phyloP scores from a whole-genome alignment of 164 flowering plant species.

The Kingdonia uniflora region DNA sequence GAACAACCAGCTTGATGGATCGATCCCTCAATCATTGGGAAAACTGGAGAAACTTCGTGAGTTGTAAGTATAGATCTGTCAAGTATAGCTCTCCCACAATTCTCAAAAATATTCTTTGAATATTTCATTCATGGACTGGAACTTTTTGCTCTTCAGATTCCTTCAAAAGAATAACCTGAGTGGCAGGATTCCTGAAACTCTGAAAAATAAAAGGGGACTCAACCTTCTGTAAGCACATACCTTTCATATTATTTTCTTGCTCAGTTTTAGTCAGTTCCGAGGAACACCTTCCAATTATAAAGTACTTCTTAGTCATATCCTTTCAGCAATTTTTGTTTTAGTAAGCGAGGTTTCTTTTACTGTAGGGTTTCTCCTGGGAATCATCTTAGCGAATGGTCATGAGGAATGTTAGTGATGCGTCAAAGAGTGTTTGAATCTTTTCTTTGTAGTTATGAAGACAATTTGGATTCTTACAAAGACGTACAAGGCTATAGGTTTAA shows the following conservation, averaged over 20 bases:
- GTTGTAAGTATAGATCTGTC: constrained; percentile 33
- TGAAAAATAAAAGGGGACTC: constrained; percentile 23
- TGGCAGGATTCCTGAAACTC: constrained; percentile 27
- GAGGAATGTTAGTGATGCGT: too few relatives aligned
- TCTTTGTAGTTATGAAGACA: too few relatives aligned
- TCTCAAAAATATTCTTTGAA: background rate
- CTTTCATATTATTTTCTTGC: background rate
- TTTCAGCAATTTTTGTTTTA: background rate
- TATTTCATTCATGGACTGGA: background rate
- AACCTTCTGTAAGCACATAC: constrained; percentile 29
- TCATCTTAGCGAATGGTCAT: background rate
- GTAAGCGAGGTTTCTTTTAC: too few relatives aligned
- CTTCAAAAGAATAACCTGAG: constrained; percentile 61
- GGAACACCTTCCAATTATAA: background rate
- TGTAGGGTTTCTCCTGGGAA: constrained; percentile 12
- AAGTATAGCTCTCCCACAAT: background rate
- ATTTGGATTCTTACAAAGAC: too few relatives aligned
- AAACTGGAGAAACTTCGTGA: constrained; percentile 36
- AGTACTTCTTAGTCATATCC: background rate
- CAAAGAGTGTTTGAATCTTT: too few relatives aligned
- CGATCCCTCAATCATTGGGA: constrained; percentile 44
- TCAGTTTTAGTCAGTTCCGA: background rate
- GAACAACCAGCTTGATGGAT: constrained; percentile 55
- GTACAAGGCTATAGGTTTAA: too few relatives aligned
- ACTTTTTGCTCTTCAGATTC: constrained; percentile 29